A percentile compares a stretch with the other conserved stretches of the same genome.
Evolutionary conservation across 148 eudicot species (phyloP).

Genomic region (Cornus suecica): DNA sequence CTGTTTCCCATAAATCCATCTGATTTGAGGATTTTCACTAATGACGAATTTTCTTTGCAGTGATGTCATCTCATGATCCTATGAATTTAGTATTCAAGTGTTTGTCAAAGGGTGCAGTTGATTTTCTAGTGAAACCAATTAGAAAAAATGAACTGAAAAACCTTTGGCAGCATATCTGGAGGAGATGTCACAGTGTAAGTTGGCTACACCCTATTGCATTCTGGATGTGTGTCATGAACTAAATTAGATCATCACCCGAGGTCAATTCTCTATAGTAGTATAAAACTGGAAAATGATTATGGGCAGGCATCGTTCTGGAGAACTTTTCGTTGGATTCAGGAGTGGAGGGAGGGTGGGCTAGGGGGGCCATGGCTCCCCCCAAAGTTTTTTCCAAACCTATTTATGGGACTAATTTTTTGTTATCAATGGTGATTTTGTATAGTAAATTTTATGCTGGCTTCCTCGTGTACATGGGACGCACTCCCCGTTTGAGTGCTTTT

Average conservation of each 20-base stretch:
- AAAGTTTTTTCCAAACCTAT: too few species aligned
- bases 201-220: background rate
- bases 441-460: too few species aligned
- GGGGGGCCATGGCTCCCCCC: too few species aligned
- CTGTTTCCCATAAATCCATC: background rate
- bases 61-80: constrained; percentile 65
- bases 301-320: background rate
- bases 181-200: constrained; percentile 30
- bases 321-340: too few species aligned
- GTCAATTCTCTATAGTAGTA: constrained; percentile 9
- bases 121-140: constrained; percentile 63
- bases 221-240: background rate
- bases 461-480: too few species aligned
- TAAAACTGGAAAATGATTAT: background rate
- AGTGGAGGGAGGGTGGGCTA: too few species aligned
- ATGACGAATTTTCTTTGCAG: constrained; percentile 32
- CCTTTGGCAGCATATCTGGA: constrained; percentile 75
- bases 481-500: too few species aligned
- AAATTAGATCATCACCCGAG: background rate
- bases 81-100: constrained; percentile 55
- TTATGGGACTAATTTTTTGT: too few species aligned
- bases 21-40: background rate
- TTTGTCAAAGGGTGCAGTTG: constrained; percentile 60
- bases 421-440: too few species aligned
- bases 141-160: constrained; percentile 65